Evolutionary conservation across 2,329 filamentous ascomycete species (phyloP).

Genomic region (Hirsutella rhossiliensis): DNA sequence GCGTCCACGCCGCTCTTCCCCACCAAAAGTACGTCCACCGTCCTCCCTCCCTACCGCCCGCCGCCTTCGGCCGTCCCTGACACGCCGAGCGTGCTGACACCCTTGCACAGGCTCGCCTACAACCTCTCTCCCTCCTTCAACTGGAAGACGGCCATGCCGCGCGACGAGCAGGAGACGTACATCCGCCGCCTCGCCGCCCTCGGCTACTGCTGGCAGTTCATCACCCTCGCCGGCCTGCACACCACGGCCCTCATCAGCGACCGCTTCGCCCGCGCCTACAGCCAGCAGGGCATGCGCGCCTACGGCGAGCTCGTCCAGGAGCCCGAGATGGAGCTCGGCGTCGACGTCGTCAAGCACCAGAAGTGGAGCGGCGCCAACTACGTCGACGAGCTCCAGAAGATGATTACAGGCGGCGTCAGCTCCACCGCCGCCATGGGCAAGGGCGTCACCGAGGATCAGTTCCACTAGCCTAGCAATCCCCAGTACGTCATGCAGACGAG

Average conservation of each 20-base stretch:
- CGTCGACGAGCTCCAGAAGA: slow-evolving; percentile 88
- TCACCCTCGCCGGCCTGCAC: slow-evolving; percentile 95
- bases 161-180: slow-evolving; percentile 90
- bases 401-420: slow-evolving; percentile 88
- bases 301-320: slow-evolving; percentile 97
- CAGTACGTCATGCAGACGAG: neutral
- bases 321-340: slow-evolving; percentile 81
- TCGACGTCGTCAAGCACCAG: slow-evolving; percentile 97
- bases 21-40: slow-evolving; percentile 70
- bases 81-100: too few species aligned
- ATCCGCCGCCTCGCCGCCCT: slow-evolving; percentile 77
- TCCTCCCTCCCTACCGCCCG: slow-evolving; percentile 1
- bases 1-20: slow-evolving; percentile 88
- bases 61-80: slow-evolving; percentile 7
- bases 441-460: slow-evolving; percentile 97
- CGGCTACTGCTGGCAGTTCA: slow-evolving; percentile 99
- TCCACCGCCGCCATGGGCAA: slow-evolving; percentile 93
- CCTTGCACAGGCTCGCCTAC: slow-evolving; percentile 88
- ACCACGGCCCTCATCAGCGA: slow-evolving; percentile 88
- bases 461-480: slow-evolving; percentile 29
- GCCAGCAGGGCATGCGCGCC: slow-evolving; percentile 78
- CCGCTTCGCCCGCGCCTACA: slow-evolving; percentile 75
- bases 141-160: slow-evolving; percentile 95
- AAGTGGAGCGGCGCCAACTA: slow-evolving; percentile 97
- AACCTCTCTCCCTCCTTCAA: slow-evolving; percentile 99